These are phyloP conservation scores for Ceratobasidium sp. DNA, from an alignment of 1,284 basidiomycete genomes.

Conservation along the genomic window DNA sequence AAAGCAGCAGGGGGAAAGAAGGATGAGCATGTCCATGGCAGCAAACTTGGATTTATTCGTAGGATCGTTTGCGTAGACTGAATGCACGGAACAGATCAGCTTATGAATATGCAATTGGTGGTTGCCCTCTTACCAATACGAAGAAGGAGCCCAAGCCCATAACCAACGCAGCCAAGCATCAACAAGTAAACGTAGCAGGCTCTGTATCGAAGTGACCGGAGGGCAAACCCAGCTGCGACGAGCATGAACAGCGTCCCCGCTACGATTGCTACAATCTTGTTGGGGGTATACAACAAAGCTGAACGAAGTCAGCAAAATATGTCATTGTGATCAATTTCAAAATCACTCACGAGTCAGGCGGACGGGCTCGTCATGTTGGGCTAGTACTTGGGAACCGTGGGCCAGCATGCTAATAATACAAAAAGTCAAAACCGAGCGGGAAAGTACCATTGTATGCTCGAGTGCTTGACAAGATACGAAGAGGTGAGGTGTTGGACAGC, in stretches of 20 bases:
- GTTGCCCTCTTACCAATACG: background rate
- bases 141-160: background rate
- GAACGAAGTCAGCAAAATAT: no score
- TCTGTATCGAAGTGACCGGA: background rate
- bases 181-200: background rate
- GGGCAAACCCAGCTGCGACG: background rate
- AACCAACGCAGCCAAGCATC: background rate
- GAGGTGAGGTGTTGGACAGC: no score
- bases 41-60: background rate
- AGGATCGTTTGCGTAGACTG: background rate
- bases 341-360: background rate
- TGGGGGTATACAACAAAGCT: background rate
- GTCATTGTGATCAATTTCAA: no score
- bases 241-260: background rate
- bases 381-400: background rate
- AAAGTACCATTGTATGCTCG: background rate
- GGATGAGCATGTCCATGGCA: background rate
- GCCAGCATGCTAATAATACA: background rate
- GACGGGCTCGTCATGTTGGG: background rate
- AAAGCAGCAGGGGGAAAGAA: background rate
- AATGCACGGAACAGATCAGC: background rate
- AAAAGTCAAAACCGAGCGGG: background rate
- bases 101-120: background rate
- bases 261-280: background rate
- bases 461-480: no score